These are phyloP conservation scores for Kodamaea derodonti DNA, from an alignment of 1,139 yeast species.

Conservation along the genomic window DNA sequence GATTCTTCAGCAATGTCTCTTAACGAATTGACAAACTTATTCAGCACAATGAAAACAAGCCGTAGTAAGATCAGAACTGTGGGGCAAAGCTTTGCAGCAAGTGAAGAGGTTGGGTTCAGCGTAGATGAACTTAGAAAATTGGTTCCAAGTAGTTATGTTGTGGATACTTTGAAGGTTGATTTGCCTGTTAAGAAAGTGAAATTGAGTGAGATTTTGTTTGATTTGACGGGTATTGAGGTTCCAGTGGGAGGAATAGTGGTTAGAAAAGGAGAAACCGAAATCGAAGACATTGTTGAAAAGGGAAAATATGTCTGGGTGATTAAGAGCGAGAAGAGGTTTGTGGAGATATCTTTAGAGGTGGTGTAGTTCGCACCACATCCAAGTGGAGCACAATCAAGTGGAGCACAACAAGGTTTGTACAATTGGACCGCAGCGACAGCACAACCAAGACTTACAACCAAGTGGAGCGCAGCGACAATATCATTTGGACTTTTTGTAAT, in stretches of 20 bases:
- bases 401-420: too few species aligned
- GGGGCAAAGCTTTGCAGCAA: constrained; percentile 11
- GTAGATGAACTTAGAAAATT: constrained; percentile 29
- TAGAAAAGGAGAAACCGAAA: constrained; percentile 11
- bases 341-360: constrained; percentile 4
- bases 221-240: constrained; percentile 30
- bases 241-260: constrained; percentile 23
- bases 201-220: constrained; percentile 23
- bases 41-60: constrained; percentile 23
- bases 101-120: constrained; percentile 18
- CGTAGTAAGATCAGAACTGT: constrained; percentile 8
- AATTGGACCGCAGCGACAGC: too few species aligned
- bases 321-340: constrained; percentile 19
- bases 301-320: constrained; percentile 33
- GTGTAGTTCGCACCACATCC: neutral
- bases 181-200: constrained; percentile 28
- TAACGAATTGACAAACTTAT: constrained; percentile 37
- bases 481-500: too few species aligned
- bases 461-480: too few species aligned
- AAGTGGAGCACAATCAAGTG: too few species aligned
- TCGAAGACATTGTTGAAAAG: constrained; percentile 20
- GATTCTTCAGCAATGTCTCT: constrained; percentile 31
- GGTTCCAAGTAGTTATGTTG: constrained; percentile 26
- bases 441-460: too few species aligned
- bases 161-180: constrained; percentile 12